Conservation (phyloP, 345 rosid species). For the Eucalyptus victrix region DNA sequence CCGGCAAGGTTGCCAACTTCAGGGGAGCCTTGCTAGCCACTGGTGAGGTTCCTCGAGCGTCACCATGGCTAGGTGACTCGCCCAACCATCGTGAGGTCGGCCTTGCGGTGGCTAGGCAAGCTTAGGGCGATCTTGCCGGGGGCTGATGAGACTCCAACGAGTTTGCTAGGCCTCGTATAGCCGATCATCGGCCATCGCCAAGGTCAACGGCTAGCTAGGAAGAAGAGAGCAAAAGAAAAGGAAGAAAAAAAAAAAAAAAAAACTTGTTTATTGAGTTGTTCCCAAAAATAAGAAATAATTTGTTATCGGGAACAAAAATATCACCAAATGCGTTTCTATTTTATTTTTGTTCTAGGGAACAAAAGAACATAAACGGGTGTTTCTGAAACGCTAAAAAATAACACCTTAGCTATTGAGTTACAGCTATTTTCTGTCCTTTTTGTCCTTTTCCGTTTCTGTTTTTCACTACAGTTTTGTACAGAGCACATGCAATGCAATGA, state of each 20-base stretch:
- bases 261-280: too few relatives aligned
- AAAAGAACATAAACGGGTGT: fast-evolving
- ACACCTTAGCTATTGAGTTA: not conserved
- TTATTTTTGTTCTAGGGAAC: fast-evolving
- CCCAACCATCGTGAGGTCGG: fast-evolving
- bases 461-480: not conserved
- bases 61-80: fast-evolving
- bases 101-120: too few relatives aligned
- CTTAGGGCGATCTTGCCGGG: fast-evolving
- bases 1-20: fast-evolving
- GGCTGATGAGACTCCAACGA: fast-evolving
- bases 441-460: not conserved
- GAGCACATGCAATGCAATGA: not conserved
- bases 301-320: fast-evolving
- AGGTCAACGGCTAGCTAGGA: fast-evolving
- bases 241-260: too few relatives aligned
- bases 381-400: fast-evolving
- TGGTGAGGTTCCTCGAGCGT: fast-evolving
- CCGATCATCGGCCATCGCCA: fast-evolving
- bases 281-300: fast-evolving
- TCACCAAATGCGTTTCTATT: fast-evolving
- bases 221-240: too few relatives aligned
- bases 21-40: too few relatives aligned
- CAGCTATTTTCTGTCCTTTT: not conserved
- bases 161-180: fast-evolving